These are phyloP conservation scores for Silene latifolia DNA, from an alignment of 148 eudicot species.

Conservation along the genomic window DNA sequence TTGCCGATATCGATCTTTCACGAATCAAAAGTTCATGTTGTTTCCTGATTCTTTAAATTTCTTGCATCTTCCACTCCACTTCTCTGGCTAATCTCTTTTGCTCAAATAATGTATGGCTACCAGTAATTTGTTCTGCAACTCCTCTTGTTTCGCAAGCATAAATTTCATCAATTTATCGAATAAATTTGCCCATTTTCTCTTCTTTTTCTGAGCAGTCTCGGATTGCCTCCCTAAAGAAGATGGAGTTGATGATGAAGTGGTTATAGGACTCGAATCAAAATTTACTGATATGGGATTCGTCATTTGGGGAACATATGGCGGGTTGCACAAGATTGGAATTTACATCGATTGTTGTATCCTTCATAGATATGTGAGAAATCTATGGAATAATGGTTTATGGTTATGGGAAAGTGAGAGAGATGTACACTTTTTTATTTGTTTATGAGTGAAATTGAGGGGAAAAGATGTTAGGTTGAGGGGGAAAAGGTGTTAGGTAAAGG, in stretches of 20 bases:
- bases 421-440: too few relatives aligned
- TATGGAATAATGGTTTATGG: too few relatives aligned
- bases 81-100: conserved; percentile 62
- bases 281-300: conserved; percentile 32
- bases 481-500: too few relatives aligned
- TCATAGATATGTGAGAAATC: too few relatives aligned
- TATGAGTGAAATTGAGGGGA: too few relatives aligned
- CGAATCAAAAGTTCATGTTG: conserved; percentile 57
- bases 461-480: too few relatives aligned
- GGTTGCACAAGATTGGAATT: conserved; percentile 24
- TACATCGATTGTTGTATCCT: conserved; percentile 23
- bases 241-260: conserved; percentile 53
- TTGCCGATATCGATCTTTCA: conserved; percentile 54
- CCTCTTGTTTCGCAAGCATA: conserved; percentile 72
- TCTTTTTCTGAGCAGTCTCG: conserved; percentile 42
- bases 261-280: conserved; percentile 29
- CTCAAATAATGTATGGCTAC: conserved; percentile 72
- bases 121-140: conserved; percentile 58
- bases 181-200: conserved; percentile 51
- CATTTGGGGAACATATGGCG: conserved; percentile 28
- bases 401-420: too few relatives aligned
- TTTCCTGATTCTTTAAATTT: conserved; percentile 53
- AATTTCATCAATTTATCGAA: conserved; percentile 51
- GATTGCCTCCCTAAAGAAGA: conserved; percentile 54
- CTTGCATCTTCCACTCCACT: conserved; percentile 69